phyloP scores from a whole-genome alignment of 495 filamentous ascomycete species.

The Jackrogersella minutella region DNA sequence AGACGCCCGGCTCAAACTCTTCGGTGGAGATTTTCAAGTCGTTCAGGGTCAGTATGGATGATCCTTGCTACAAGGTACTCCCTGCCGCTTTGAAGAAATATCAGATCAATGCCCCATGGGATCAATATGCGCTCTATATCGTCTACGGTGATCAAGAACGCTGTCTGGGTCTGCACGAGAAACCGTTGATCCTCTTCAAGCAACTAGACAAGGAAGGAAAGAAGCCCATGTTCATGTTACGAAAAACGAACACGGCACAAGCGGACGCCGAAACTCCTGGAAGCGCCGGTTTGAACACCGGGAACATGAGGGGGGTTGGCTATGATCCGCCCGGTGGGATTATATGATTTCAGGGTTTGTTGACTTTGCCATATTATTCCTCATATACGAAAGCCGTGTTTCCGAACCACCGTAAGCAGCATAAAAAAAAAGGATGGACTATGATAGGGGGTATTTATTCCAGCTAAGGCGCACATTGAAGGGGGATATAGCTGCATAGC shows the following conservation, averaged over 20 bases:
- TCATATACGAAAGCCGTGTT: constrained; percentile 10
- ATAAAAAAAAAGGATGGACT: not conserved
- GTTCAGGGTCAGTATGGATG: constrained; percentile 96
- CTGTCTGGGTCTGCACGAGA: constrained; percentile 89
- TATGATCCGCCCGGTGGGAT: constrained; percentile 66
- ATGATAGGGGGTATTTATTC: constrained; percentile 15
- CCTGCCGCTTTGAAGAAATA: constrained; percentile 96
- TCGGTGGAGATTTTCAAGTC: constrained; percentile 96
- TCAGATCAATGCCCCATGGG: constrained; percentile 97
- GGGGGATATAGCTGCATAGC: constrained; percentile 38
- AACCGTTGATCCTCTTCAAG: constrained; percentile 95
- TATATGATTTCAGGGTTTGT: constrained; percentile 50
- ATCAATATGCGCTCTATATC: constrained; percentile 96
- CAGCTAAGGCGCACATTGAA: constrained; percentile 1
- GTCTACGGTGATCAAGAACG: constrained; percentile 97
- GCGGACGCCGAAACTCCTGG: constrained; percentile 53
- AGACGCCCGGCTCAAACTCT: constrained; percentile 57
- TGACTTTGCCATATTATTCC: not conserved
- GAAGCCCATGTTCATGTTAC: constrained; percentile 99
- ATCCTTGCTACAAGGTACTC: constrained; percentile 96
- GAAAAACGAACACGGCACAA: constrained; percentile 66
- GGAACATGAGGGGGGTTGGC: constrained; percentile 43
- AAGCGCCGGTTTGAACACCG: constrained; percentile 57
- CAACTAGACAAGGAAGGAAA: constrained; percentile 94
- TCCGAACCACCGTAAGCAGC: not conserved